Evolutionary conservation across 495 filamentous ascomycete species (phyloP).

Genomic region (Trichoderma erinaceum): DNA sequence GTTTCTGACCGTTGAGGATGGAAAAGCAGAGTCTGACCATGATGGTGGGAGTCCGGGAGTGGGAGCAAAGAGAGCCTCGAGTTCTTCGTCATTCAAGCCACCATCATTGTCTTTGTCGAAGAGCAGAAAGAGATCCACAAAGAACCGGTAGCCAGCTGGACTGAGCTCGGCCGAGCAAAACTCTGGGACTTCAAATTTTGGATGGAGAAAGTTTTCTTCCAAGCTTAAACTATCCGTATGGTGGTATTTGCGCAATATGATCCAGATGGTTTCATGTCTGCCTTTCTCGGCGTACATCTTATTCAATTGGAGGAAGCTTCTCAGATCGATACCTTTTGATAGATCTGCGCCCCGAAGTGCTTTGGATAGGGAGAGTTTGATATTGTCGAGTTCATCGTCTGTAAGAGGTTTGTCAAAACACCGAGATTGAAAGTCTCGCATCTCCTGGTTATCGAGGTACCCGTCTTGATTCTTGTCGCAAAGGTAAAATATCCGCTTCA

Average conservation of each 20-base stretch:
- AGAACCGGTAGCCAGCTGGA: constrained; percentile 92
- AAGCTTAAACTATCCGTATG: constrained; percentile 91
- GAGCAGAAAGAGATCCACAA: constrained; percentile 89
- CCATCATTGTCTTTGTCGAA: constrained; percentile 98
- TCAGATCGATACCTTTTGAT: constrained; percentile 68
- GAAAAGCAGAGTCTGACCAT: constrained; percentile 82
- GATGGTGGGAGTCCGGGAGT: constrained; percentile 82
- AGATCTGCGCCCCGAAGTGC: constrained; percentile 49
- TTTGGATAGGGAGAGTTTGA: constrained; percentile 78
- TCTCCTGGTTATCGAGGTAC: constrained; percentile 83
- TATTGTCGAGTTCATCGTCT: constrained; percentile 72
- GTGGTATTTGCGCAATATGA: constrained; percentile 89
- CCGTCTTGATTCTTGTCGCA: constrained; percentile 96
- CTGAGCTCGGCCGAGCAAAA: constrained; percentile 90
- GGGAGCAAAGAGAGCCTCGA: constrained; percentile 82
- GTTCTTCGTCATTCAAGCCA: constrained; percentile 76
- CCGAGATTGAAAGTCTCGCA: constrained; percentile 81
- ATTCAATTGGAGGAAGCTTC: constrained; percentile 82
- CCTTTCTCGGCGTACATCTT: constrained; percentile 96
- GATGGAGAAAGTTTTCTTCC: constrained; percentile 85
- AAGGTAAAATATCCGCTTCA: constrained; percentile 88
- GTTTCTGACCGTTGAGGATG: constrained; percentile 88
- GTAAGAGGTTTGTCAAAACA: constrained; percentile 83
- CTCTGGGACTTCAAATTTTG: constrained; percentile 87
- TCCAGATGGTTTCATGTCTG: constrained; percentile 97